These are phyloP conservation scores for Phytophthora lateralis DNA, from an alignment of 352 stramenopile genomes.

Conservation along the genomic window DNA sequence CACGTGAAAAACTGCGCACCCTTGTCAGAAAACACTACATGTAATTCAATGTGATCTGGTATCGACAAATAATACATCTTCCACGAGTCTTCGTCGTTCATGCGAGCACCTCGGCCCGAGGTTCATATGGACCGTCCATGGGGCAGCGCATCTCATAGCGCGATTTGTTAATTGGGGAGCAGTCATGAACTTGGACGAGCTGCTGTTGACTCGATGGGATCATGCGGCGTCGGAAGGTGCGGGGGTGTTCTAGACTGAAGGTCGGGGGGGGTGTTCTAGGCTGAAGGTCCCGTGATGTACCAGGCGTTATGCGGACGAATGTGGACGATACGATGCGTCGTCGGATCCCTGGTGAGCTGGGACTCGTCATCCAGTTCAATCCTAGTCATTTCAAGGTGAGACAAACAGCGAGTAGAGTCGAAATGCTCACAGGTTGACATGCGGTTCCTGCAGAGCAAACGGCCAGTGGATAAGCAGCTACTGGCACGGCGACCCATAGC, in stretches of 20 bases:
- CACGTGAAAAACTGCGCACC: too few relatives aligned
- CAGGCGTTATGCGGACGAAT: conserved; percentile 48
- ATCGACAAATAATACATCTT: neutral
- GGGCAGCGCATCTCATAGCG: too few relatives aligned
- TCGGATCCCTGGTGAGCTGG: conserved; percentile 38
- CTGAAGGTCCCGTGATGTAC: neutral
- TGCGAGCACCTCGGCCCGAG: too few relatives aligned
- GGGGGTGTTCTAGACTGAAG: too few relatives aligned
- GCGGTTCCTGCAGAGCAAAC: conserved; percentile 40
- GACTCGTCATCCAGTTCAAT: conserved; percentile 53
- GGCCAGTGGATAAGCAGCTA: conserved; percentile 44
- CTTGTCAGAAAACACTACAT: too few relatives aligned
- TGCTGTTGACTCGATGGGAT: conserved; percentile 34
- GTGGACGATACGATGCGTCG: conserved; percentile 41
- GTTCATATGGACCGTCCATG: conserved; percentile 10
- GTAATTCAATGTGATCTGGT: neutral
- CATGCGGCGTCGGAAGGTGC: conserved; percentile 19
- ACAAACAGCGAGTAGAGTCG: neutral
- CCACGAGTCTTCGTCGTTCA: too few relatives aligned
- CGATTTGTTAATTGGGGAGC: conserved; percentile 3
- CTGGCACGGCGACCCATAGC: neutral
- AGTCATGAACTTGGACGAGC: conserved; percentile 14
- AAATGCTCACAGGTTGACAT: neutral
- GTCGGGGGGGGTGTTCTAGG: neutral
- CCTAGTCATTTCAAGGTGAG: conserved; percentile 43